Conservation (phyloP, 2,329 filamentous ascomycete genomes). For the Fusarium coicis region DNA sequence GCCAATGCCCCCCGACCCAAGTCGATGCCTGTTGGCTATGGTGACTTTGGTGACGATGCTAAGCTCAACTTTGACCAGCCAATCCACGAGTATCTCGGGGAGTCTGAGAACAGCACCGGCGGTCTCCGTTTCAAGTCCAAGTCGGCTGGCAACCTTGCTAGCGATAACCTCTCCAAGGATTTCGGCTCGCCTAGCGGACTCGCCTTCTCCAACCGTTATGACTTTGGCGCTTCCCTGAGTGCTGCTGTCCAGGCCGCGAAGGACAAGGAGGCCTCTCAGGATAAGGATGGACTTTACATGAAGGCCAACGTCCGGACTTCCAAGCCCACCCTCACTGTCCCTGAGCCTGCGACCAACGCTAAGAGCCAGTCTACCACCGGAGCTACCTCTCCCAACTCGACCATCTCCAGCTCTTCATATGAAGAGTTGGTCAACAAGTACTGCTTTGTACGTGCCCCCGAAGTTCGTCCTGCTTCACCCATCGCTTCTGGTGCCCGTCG, state of each 20-base stretch:
- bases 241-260: constrained; percentile 83
- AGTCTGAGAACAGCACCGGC: constrained; percentile 64
- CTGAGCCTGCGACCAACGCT: constrained; percentile 27
- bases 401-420: constrained; percentile 87
- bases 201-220: constrained; percentile 92
- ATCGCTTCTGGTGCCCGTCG: constrained; percentile 32
- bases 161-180: constrained; percentile 66
- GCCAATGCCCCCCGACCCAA: constrained; percentile 59
- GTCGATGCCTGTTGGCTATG: constrained; percentile 68
- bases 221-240: constrained; percentile 91
- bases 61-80: constrained; percentile 69
- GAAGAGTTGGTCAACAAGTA: constrained; percentile 98
- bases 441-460: constrained; percentile 93
- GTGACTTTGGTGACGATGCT: constrained; percentile 76
- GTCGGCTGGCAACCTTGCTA: constrained; percentile 71
- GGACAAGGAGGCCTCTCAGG: constrained; percentile 68
- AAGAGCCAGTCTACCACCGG: constrained; percentile 45
- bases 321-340: constrained; percentile 42
- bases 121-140: constrained; percentile 77
- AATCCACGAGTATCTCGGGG: constrained; percentile 71
- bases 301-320: constrained; percentile 56
- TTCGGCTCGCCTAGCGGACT: constrained; percentile 70
- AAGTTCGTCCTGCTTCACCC: constrained; percentile 46
- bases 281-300: constrained; percentile 69
- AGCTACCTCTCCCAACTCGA: constrained; percentile 62